Evolutionary conservation across 768 basidiomycete species (phyloP), one percentile per base, ranked within the genome.

Genomic region (Daedaleopsis sinensis): DNA sequence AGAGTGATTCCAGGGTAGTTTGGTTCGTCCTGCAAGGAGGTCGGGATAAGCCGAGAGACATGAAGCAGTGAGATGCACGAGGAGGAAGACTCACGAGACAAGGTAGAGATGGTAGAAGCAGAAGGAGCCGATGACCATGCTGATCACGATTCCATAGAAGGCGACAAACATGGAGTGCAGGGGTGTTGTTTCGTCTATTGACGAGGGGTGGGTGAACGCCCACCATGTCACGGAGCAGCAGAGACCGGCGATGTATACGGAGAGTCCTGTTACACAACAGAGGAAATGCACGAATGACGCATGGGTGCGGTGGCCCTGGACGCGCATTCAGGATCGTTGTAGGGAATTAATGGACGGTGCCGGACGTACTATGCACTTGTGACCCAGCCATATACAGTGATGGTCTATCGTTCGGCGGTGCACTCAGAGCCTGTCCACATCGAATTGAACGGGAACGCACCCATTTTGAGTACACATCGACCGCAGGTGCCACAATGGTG

Each of bases 381-480:
- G 76, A 39, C 87, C 92, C 23, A 94, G 75, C 92, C 92, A 94
- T 7, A 88, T 89, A 70, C 92, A 94, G 68, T 94, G 93, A 68
- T 94, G 93, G 71, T 94, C 91, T 93, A 66, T 11, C 19, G 5
- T 12, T 15, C 39, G 32, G 43, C n/a, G 32, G 44, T 8, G 21
- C 9, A 43, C 39, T 9, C 10, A 16, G 27, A 4, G 13, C 23
- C 3, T 12, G 47, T 10, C 44, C 9, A 46, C 9, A 2, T 23
- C 11, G 1, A 21, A n/a, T 50, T 10, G 11, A 32, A 15, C 7
- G 15, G 1, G 18, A 7, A 74, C 87, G 58, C 54, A 91, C 91
- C 92, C 89, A 93, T 88, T 76, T 93, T 94, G 42, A 94, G 75
- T 12, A 93, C 88, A 70, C 93, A 94, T 39, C 90, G 82, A 39